phyloP scores from a whole-genome alignment of 148 eudicot genomes.

The Suaeda aralocaspica region DNA sequence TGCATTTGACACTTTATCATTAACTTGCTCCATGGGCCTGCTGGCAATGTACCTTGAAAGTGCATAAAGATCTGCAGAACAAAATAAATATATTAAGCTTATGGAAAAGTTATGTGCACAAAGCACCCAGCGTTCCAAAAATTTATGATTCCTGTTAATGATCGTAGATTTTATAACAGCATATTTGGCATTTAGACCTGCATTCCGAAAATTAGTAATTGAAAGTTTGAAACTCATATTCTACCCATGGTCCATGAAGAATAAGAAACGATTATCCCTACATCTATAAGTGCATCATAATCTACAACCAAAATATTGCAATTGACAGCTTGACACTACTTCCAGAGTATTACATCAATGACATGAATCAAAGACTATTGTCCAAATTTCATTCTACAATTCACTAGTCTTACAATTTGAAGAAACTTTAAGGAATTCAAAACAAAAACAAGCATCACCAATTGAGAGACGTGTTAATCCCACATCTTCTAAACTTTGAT shows the following conservation, averaged over 20 bases:
- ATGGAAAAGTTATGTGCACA: neutral
- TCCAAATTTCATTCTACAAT: neutral
- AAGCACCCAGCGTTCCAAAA: neutral
- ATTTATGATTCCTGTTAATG: neutral
- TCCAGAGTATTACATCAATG: neutral
- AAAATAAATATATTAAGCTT: neutral
- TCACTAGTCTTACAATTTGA: neutral
- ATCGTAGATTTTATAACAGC: neutral
- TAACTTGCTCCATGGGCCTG: slow-evolving; percentile 35
- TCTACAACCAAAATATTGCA: too few relatives aligned
- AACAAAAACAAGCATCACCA: neutral
- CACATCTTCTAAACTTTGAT: neutral
- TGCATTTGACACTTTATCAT: slow-evolving; percentile 24
- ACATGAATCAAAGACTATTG: neutral
- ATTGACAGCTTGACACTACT: neutral
- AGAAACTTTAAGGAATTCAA: too few relatives aligned
- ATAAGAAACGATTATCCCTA: too few relatives aligned
- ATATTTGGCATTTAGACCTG: neutral
- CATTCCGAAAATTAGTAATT: too few relatives aligned
- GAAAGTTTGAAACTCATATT: too few relatives aligned
- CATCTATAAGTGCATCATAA: too few relatives aligned
- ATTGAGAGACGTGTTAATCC: slow-evolving; percentile 1
- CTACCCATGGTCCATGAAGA: too few relatives aligned
- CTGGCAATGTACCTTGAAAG: slow-evolving; percentile 64
- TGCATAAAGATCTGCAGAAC: slow-evolving; percentile 76